phyloP scores from a whole-genome alignment of 2,329 filamentous ascomycete species.

The Aurifilum marmelostoma region DNA sequence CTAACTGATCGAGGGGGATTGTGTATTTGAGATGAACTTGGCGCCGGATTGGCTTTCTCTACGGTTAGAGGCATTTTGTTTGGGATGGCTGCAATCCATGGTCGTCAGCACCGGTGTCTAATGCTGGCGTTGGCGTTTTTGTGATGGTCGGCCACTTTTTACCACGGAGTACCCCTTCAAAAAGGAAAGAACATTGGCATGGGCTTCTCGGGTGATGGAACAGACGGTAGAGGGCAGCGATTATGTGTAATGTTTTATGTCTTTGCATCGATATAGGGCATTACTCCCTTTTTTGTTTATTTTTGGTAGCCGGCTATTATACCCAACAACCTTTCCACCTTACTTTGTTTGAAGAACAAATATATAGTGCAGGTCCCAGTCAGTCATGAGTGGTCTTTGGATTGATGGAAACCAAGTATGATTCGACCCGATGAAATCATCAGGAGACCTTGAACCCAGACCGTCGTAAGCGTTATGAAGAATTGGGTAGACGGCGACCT shows the following conservation, averaged over 20 bases:
- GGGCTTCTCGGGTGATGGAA: slow-evolving; percentile 10
- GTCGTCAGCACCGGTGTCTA: slow-evolving; percentile 11
- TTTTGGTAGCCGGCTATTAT: slow-evolving; percentile 26
- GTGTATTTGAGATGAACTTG: neutral
- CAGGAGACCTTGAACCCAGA: no score
- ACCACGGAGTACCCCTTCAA: neutral
- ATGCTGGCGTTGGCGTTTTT: slow-evolving; percentile 23
- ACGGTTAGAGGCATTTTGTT: neutral
- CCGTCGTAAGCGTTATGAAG: no score
- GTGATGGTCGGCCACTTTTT: slow-evolving; percentile 16
- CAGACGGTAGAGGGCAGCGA: slow-evolving; percentile 17
- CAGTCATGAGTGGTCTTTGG: neutral
- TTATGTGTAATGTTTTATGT: slow-evolving; percentile 29
- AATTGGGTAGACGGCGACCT: no score
- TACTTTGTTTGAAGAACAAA: no score
- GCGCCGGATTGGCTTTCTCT: neutral
- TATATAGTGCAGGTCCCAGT: no score
- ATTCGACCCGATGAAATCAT: no score
- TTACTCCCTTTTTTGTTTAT: slow-evolving; percentile 1
- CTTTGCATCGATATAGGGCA: slow-evolving; percentile 28
- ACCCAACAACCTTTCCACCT: slow-evolving; percentile 16
- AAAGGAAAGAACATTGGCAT: slow-evolving; percentile 20
- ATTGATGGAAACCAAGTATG: neutral
- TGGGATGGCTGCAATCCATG: slow-evolving; percentile 7
- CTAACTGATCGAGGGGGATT: slow-evolving; percentile 7